Percentiles rank a stretch among this genome's conserved stretches.
Evolutionary conservation across 78 protist genomes (phyloP).

Genomic region (Bigelowiella natans): DNA sequence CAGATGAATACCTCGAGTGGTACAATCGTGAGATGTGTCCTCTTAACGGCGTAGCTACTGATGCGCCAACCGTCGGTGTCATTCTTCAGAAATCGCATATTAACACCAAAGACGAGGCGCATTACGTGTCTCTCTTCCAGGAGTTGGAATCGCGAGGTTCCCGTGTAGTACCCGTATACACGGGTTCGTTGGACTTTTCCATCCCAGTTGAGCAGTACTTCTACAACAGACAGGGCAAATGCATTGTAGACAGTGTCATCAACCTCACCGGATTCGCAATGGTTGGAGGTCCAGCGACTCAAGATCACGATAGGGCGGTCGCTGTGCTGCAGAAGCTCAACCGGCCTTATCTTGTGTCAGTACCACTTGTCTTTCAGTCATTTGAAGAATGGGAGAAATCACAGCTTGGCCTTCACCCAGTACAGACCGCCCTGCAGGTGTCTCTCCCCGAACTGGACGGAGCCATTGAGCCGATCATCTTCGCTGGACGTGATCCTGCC

Average conservation of each 20-base stretch:
- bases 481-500: slow-evolving; percentile 30
- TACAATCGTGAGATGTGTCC: slow-evolving; percentile 14
- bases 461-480: slow-evolving; percentile 43
- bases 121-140: slow-evolving; percentile 24
- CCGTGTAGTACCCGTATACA: slow-evolving; percentile 20
- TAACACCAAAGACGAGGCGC: slow-evolving; percentile 35
- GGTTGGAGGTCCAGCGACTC: slow-evolving; percentile 40
- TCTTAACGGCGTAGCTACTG: background rate
- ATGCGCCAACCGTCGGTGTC: slow-evolving; percentile 31
- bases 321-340: slow-evolving; percentile 15
- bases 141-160: slow-evolving; percentile 33
- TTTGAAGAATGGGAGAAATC: slow-evolving; percentile 43
- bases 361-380: slow-evolving; percentile 37
- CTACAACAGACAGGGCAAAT: background rate
- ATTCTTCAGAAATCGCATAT: slow-evolving; percentile 34
- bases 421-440: slow-evolving; percentile 42
- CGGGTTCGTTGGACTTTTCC: slow-evolving; percentile 38
- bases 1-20: slow-evolving; percentile 15
- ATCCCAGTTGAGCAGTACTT: background rate
- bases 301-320: slow-evolving; percentile 33
- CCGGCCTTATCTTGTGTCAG: slow-evolving; percentile 33
- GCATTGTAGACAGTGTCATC: slow-evolving; percentile 11
- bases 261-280: slow-evolving; percentile 42
- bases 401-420: slow-evolving; percentile 39
- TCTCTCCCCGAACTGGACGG: slow-evolving; percentile 40